Percentiles rank a stretch among this genome's conserved stretches.
Conservation (phyloP, 345 rosid species). For the Stellera chamaejasme region DNA sequence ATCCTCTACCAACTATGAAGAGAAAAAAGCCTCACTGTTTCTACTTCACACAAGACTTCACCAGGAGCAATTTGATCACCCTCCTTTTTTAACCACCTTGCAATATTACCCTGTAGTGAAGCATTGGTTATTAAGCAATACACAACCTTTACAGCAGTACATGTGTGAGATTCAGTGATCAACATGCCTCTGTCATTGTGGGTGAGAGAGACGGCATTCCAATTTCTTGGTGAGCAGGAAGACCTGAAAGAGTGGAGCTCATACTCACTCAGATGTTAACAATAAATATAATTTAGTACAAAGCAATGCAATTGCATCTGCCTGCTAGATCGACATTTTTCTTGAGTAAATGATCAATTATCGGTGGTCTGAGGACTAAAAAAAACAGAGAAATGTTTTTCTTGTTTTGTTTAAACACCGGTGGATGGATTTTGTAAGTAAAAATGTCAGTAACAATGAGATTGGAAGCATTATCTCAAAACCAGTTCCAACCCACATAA, state of each 20-base stretch:
- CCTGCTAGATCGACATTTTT: too few species aligned
- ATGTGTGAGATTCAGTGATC: constrained; percentile 6
- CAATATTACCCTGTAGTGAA: constrained; percentile 82
- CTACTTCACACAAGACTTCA: constrained; percentile 99
- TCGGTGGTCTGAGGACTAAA: too few species aligned
- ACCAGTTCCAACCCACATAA: too few species aligned
- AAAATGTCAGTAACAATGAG: neutral
- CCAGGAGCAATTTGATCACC: constrained; percentile 85
- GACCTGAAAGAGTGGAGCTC: constrained; percentile 38
- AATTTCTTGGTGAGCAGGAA: constrained; percentile 92
- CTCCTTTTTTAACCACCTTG: constrained; percentile 95
- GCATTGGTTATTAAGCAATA: constrained; percentile 17
- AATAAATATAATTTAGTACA: neutral
- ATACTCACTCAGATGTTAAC: neutral
- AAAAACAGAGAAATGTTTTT: too few species aligned
- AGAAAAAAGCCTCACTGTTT: constrained; percentile 56
- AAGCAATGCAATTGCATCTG: too few species aligned
- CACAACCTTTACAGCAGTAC: neutral
- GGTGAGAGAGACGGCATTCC: constrained; percentile 99
- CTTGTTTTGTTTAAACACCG: too few species aligned
- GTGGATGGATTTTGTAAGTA: too few species aligned
- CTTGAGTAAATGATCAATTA: too few species aligned
- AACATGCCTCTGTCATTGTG: constrained; percentile 87
- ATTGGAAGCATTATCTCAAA: neutral
- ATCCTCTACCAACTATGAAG: constrained; percentile 8